These are phyloP conservation scores for Daedalea quercina DNA, from an alignment of 768 basidiomycete genomes.

Conservation along the genomic window DNA sequence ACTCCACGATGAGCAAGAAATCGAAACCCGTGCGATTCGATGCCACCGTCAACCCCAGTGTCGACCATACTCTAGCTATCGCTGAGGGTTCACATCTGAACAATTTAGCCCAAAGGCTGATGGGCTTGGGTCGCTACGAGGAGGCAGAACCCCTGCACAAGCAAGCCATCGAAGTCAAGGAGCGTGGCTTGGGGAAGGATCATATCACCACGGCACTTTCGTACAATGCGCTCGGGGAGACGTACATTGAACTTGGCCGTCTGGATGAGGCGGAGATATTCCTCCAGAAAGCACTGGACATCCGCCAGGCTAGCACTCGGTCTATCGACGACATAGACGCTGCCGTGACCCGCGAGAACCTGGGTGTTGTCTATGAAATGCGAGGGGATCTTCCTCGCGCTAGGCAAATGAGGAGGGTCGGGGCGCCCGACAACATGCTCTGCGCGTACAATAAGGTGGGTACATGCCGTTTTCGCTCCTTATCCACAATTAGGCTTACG, in stretches of 20 bases:
- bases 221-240: conserved; percentile 28
- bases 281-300: conserved; percentile 22
- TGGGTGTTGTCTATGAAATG: conserved; percentile 29
- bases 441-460: conserved; percentile 18
- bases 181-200: conserved; percentile 15
- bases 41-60: conserved; percentile 2
- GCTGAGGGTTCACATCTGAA: conserved; percentile 12
- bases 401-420: conserved; percentile 21
- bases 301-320: conserved; percentile 19
- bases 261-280: conserved; percentile 31
- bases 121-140: conserved; percentile 14
- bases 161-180: conserved; percentile 25
- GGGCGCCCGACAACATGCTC: conserved; percentile 17
- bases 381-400: conserved; percentile 24
- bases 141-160: conserved; percentile 26
- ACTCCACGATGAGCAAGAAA: background rate
- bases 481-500: no score
- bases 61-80: conserved; percentile 1
- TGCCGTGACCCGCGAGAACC: conserved; percentile 30
- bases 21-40: background rate
- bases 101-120: conserved; percentile 15
- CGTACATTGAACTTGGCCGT: conserved; percentile 26
- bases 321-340: conserved; percentile 21
- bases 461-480: background rate
- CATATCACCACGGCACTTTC: conserved; percentile 21